Base-by-base conservation (phyloP, 257 asterid species). In the Rhazya stricta region DNA sequence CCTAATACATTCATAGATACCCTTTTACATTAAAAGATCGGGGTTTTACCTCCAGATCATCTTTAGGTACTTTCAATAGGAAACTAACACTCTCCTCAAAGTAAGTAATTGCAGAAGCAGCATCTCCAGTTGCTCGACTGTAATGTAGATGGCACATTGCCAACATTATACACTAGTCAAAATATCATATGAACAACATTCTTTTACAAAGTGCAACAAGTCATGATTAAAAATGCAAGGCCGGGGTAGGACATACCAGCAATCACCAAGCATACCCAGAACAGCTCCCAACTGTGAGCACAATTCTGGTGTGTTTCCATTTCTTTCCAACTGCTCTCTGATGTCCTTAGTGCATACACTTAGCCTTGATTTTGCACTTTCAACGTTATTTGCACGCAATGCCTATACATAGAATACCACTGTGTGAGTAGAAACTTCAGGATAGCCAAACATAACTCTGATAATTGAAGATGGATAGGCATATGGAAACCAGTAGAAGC, bases 241-340 rank as follows among this genome's bases (percentile, higher is more conserved):
- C 51, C 69, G 74, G 67, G 9, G 62, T 43, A 61, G 69, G 69
- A 81, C 88, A 65, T 74, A 94, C 99, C 98, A 90, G 89, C 99
- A 94, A 79, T 94, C 99, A 25, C 99, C 99, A 69, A 92, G 96
- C 98, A 92, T 90, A 27, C 99, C 99, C 73, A 92, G 82, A 78
- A 94, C 96, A 54, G 99, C 99, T 72, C 99, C 99, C 12, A 94
- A 86, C 87, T 92, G 99, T 41, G 99, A 94, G 84, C 97, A 94
- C 81, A 94, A 79, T 77, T 90, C 99, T 4, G 94, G 87, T 62
- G 96, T 92, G 79, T 84, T 84, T 68, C 97, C 99, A 60, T 48
- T 74, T 81, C 80, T 89, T 68, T 84, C 91, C 80, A 94, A 69
- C 76, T 92, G 96, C 83, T 92, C 98, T 82, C 91, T 86, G 76